Conservation (phyloP, 1,139 yeast species). For the Debaryomyces sp. region DNA sequence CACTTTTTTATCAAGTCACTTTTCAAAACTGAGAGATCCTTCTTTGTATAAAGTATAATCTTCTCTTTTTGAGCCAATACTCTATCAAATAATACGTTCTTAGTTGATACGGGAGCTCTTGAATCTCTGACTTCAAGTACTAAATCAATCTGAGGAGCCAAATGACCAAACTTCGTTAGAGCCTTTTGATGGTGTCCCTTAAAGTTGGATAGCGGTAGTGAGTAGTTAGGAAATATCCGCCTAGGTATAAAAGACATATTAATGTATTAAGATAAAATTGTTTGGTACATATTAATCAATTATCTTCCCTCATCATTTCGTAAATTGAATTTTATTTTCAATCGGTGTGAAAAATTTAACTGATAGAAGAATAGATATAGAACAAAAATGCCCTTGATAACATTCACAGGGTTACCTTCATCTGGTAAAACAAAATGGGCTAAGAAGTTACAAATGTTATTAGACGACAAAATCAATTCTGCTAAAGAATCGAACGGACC, state of each 20-base stretch:
- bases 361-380: not conserved
- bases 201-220: constrained; percentile 73
- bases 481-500: constrained; percentile 41
- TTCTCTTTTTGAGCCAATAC: constrained; percentile 61
- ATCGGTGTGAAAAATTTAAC: constrained; percentile 2
- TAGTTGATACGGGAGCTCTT: constrained; percentile 84
- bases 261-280: not conserved
- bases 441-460: constrained; percentile 45
- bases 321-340: constrained; percentile 4
- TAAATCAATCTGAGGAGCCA: constrained; percentile 80
- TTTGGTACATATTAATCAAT: not conserved
- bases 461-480: constrained; percentile 50
- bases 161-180: constrained; percentile 62
- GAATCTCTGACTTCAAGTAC: constrained; percentile 85
- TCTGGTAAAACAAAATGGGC: constrained; percentile 87
- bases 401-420: constrained; percentile 83
- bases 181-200: constrained; percentile 93
- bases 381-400: constrained; percentile 73
- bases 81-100: constrained; percentile 78
- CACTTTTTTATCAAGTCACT: constrained; percentile 46
- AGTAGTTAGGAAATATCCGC: constrained; percentile 63
- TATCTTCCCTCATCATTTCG: constrained; percentile 2
- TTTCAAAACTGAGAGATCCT: constrained; percentile 49
- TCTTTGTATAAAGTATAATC: constrained; percentile 69
- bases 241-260: constrained; percentile 49